Evolutionary conservation across 352 stramenopile species (phyloP).

Genomic region (Thraustochytrium striatum): DNA sequence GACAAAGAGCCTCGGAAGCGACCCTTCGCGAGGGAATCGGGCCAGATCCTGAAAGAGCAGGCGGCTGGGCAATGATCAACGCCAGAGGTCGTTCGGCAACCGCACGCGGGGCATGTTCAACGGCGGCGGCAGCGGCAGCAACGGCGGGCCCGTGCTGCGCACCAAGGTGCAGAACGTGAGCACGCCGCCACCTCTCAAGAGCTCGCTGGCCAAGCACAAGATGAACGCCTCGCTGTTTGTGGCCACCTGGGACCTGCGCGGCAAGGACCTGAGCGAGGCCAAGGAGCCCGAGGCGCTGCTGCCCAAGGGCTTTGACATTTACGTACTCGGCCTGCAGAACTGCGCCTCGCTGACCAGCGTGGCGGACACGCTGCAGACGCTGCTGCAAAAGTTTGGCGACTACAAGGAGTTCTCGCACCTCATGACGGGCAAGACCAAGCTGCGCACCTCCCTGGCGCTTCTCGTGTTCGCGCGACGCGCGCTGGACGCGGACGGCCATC

Average conservation of each 20-base stretch:
- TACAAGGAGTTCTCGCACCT: slow-evolving; percentile 44
- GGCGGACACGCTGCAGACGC: background rate
- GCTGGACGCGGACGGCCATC: background rate
- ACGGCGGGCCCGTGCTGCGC: background rate
- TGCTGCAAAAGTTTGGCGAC: background rate
- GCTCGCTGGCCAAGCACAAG: background rate
- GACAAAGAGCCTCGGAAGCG: no score
- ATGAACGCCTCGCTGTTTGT: slow-evolving; percentile 38
- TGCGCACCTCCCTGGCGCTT: background rate
- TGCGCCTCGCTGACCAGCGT: background rate
- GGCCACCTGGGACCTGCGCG: slow-evolving; percentile 1
- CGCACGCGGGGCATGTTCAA: background rate
- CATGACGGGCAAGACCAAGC: background rate
- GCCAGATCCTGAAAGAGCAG: no score
- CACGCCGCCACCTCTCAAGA: background rate
- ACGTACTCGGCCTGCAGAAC: slow-evolving; percentile 18
- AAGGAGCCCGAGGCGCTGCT: background rate
- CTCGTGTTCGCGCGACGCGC: background rate
- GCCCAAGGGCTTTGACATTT: slow-evolving; percentile 26
- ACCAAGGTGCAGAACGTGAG: slow-evolving; percentile 24
- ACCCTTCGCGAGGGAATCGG: no score
- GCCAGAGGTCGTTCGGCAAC: background rate
- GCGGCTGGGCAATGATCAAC: no score
- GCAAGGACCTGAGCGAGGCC: background rate
- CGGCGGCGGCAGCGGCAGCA: no score